Evolutionary conservation across 352 stramenopile species (phyloP).

Genomic region (Globisporangium nagaii): DNA sequence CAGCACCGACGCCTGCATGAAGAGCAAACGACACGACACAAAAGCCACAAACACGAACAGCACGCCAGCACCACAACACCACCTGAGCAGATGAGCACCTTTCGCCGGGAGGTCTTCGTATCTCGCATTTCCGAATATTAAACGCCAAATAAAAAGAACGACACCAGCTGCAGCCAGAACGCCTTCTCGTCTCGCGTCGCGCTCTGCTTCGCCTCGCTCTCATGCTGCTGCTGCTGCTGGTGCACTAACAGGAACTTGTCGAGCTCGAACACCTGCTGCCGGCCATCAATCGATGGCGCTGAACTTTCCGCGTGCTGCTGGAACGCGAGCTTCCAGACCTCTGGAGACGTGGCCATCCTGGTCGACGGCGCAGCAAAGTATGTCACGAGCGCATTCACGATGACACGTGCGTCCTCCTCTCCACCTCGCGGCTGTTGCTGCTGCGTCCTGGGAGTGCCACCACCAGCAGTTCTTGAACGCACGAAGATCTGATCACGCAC

Average conservation of each 20-base stretch:
- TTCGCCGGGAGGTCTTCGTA: background rate
- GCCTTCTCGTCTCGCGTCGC: conserved; percentile 21
- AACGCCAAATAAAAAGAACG: conserved; percentile 52
- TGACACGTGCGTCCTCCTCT: background rate
- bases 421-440: background rate
- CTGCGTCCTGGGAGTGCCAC: background rate
- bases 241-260: background rate
- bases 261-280: background rate
- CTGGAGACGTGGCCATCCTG: background rate
- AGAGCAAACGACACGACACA: too few species aligned
- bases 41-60: too few species aligned
- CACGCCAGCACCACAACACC: too few species aligned
- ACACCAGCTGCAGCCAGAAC: conserved; percentile 55
- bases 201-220: background rate
- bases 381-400: background rate
- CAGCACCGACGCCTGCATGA: too few species aligned
- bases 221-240: background rate
- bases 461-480: background rate
- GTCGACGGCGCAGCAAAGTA: background rate
- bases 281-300: too few species aligned
- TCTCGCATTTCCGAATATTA: conserved; percentile 6
- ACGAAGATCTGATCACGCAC: background rate
- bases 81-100: background rate
- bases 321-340: conserved; percentile 1
- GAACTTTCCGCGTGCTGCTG: background rate